phyloP scores from a whole-genome alignment of 805 yeast genomes.

The Pichia californica region DNA sequence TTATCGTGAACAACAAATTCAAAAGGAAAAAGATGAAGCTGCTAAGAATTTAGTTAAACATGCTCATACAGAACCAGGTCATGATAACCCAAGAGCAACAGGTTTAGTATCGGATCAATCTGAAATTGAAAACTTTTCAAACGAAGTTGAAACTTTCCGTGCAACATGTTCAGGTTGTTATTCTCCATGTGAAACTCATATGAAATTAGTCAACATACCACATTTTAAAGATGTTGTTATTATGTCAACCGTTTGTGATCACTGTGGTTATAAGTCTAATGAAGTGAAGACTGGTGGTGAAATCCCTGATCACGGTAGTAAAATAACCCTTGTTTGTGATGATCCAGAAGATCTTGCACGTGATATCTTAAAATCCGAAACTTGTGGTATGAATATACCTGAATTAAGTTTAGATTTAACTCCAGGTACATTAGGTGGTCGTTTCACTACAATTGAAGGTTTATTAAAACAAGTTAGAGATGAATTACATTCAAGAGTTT shows the following conservation, averaged over 20 bases:
- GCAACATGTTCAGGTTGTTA: slow-evolving; percentile 92
- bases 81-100: slow-evolving; percentile 36
- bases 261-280: slow-evolving; percentile 93
- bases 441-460: slow-evolving; percentile 97
- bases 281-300: slow-evolving; percentile 99
- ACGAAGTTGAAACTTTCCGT: slow-evolving; percentile 88
- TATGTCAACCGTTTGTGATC: slow-evolving; percentile 89
- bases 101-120: slow-evolving; percentile 66
- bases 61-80: slow-evolving; percentile 25
- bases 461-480: slow-evolving; percentile 81
- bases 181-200: slow-evolving; percentile 80
- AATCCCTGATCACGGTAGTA: slow-evolving; percentile 79
- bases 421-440: slow-evolving; percentile 95
- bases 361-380: slow-evolving; percentile 90
- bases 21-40: slow-evolving; percentile 11
- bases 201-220: slow-evolving; percentile 95
- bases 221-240: slow-evolving; percentile 96
- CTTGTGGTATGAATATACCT: slow-evolving; percentile 80
- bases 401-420: slow-evolving; percentile 86
- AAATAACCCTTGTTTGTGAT: slow-evolving; percentile 63
- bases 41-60: slow-evolving; percentile 18
- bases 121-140: slow-evolving; percentile 73
- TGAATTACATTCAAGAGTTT: slow-evolving; percentile 80
- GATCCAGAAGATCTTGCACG: slow-evolving; percentile 92
- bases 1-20: slow-evolving; percentile 36